Conservation (phyloP, 106 monocot genomes). For the Gastrodia elata region DNA sequence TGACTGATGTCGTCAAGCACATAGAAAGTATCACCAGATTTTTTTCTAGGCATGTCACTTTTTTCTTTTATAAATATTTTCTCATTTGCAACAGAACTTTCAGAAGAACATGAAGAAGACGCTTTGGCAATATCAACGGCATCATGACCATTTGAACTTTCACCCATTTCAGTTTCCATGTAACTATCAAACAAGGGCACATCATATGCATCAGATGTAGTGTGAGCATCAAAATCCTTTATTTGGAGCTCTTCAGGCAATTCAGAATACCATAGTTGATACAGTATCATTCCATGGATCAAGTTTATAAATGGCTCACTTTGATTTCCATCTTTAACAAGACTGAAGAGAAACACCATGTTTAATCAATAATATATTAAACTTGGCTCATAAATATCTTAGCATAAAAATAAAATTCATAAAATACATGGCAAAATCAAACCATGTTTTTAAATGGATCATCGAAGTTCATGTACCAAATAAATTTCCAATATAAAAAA, state of each 20-base stretch:
- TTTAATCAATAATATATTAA: neutral
- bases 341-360: constrained; percentile 27
- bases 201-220: constrained; percentile 5
- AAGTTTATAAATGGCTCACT: constrained; percentile 46
- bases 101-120: constrained; percentile 26
- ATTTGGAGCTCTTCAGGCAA: constrained; percentile 51
- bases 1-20: constrained; percentile 8
- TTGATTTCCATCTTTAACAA: constrained; percentile 30
- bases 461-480: neutral
- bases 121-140: constrained; percentile 15
- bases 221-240: constrained; percentile 23
- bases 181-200: constrained; percentile 10
- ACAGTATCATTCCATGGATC: constrained; percentile 57
- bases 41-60: constrained; percentile 1
- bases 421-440: neutral
- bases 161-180: constrained; percentile 17
- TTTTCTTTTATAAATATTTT: constrained; percentile 13
- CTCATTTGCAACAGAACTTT: constrained; percentile 55
- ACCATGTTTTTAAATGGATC: neutral
- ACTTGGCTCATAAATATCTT: neutral
- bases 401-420: neutral
- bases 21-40: constrained; percentile 5
- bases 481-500: neutral
- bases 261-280: constrained; percentile 60
- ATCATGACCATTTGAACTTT: constrained; percentile 41